Conservation (phyloP, 371 early-diverging fungal species). For the Rhizomucor pusillus region DNA sequence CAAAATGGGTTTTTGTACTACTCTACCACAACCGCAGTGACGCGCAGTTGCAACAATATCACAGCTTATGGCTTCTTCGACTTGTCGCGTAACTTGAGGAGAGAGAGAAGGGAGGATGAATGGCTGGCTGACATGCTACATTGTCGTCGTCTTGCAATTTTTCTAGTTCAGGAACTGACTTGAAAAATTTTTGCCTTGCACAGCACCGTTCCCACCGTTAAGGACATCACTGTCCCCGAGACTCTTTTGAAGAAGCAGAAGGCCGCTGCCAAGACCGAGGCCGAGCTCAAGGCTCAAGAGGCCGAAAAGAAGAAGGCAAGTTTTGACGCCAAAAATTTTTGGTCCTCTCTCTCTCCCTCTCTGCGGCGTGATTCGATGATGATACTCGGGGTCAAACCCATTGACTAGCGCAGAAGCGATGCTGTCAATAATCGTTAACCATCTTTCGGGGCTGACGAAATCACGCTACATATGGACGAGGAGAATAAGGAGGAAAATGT, state of each 20-base stretch:
- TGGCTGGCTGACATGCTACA: too few species aligned
- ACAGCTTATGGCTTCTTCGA: too few species aligned
- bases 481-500: background rate
- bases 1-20: background rate
- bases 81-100: too few species aligned
- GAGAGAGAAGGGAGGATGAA: too few species aligned
- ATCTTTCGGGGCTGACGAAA: slow-evolving; percentile 75
- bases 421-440: slow-evolving; percentile 55
- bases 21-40: too few species aligned
- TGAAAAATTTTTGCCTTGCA: background rate
- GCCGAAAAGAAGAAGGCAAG: slow-evolving; percentile 64
- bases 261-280: slow-evolving; percentile 80
- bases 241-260: slow-evolving; percentile 97
- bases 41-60: too few species aligned
- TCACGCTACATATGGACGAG: background rate
- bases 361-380: slow-evolving; percentile 4
- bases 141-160: too few species aligned
- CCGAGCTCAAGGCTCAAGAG: slow-evolving; percentile 69
- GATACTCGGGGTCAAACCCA: slow-evolving; percentile 12
- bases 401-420: slow-evolving; percentile 45
- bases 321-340: background rate
- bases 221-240: slow-evolving; percentile 87
- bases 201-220: slow-evolving; percentile 60
- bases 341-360: background rate
- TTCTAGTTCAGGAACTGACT: too few species aligned